A percentile compares a stretch with the other conserved stretches of the same genome.
Evolutionary conservation across 352 stramenopile species (phyloP).

Genomic region (Globisporangium heterothallicum): DNA sequence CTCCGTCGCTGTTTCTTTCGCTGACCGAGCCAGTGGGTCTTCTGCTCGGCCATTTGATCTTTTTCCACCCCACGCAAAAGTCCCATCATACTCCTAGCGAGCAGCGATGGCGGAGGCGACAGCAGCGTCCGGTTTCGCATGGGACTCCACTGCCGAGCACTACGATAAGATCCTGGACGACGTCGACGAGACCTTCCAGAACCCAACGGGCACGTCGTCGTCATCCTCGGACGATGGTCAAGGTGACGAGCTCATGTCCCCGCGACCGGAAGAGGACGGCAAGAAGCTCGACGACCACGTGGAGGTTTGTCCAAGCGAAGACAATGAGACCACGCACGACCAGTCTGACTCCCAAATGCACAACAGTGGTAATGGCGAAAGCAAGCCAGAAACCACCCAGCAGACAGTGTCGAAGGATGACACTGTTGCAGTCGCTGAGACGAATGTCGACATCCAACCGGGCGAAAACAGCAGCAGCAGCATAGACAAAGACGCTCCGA

Average conservation of each 20-base stretch:
- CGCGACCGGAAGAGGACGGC: no score
- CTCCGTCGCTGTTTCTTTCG: neutral
- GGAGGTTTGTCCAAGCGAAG: no score
- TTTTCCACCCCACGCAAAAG: neutral
- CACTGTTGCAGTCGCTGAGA: neutral
- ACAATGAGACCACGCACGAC: neutral
- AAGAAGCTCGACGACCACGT: no score
- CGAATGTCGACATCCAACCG: neutral
- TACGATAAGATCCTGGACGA: neutral
- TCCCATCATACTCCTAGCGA: neutral
- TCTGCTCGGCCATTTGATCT: neutral
- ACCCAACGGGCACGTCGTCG: neutral
- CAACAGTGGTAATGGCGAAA: neutral
- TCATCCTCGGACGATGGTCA: neutral
- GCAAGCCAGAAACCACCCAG: neutral
- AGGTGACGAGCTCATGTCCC: no score
- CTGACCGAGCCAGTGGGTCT: neutral
- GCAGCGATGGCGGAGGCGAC: neutral
- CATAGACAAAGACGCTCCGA: neutral
- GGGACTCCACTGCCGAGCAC: neutral
- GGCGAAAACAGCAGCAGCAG: neutral
- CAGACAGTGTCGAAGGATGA: neutral
- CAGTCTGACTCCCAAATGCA: neutral
- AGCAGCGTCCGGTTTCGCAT: neutral
- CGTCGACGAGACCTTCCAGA: neutral